Evolutionary conservation across 495 filamentous ascomycete genomes (phyloP).

Genomic region (Aspergillus affinis): DNA sequence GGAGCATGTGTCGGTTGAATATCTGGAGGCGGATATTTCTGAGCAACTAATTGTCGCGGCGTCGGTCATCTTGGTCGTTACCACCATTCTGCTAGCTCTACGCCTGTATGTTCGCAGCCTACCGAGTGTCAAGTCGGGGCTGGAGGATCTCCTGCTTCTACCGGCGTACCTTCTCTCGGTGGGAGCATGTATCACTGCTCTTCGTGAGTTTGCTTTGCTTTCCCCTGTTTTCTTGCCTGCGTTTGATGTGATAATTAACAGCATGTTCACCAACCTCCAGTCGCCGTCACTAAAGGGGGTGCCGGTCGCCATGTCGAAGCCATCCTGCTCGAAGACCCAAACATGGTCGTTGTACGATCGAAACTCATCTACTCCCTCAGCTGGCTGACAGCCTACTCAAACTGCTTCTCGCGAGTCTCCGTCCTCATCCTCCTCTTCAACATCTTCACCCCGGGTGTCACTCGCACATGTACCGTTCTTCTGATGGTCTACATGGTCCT

Average conservation of each 20-base stretch:
- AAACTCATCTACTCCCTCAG: neutral
- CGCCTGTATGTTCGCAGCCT: slow-evolving; percentile 1
- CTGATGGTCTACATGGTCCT: neutral
- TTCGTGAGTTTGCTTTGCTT: too few relatives aligned
- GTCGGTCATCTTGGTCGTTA: neutral
- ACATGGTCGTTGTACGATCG: neutral
- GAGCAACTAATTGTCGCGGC: slow-evolving; percentile 1
- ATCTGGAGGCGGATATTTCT: too few relatives aligned
- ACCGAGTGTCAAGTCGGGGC: neutral
- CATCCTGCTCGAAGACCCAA: too few relatives aligned
- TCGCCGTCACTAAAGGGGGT: too few relatives aligned
- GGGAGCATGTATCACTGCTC: too few relatives aligned
- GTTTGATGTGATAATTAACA: too few relatives aligned
- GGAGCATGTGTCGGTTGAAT: too few relatives aligned
- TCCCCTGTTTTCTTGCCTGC: too few relatives aligned
- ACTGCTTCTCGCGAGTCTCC: slow-evolving; percentile 1
- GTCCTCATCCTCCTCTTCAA: neutral
- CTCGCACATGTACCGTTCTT: neutral
- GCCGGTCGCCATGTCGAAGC: too few relatives aligned
- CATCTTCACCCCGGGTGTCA: neutral
- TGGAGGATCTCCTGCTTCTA: too few relatives aligned
- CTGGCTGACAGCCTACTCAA: slow-evolving; percentile 1
- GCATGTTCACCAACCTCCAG: too few relatives aligned
- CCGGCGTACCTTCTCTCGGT: too few relatives aligned
- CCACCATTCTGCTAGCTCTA: slow-evolving; percentile 3